Evolutionary conservation across 768 basidiomycete species (phyloP), one percentile per base, ranked within the genome.

Genomic region (Kwoniella sp.): DNA sequence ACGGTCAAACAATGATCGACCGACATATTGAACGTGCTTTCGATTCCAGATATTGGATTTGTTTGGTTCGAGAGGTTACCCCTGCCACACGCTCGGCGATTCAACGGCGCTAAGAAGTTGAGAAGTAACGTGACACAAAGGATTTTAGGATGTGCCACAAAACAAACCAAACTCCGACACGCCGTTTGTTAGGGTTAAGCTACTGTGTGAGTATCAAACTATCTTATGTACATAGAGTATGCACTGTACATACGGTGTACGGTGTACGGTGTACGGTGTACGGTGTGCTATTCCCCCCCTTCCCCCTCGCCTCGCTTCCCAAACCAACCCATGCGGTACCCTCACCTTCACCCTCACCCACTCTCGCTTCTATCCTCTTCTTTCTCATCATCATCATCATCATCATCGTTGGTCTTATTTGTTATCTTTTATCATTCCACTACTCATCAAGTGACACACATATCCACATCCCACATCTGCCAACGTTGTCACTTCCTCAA

Each of bases 341-440:
- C 15, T 30, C 36, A 22, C 54, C 19, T 29, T 26, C 25, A 36
- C 46, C 63, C 46, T 26, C 30, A 26, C 40, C 33, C 50, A 48
- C 54, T 56, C 52, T 40, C 22, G 33, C 19, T 56, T 49, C 64
- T 27, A 22, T 58, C 36, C 49, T 58, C 50, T 55, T 30, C 46
- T 55, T 48, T 64, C 57, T 56, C 44, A 55, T 55, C 65, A 21
- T 61, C 29, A 54, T 47, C 50, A 59, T 25, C 25, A 44, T 44
- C 33, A 13, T 33, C 33, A 33, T 33, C 13, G 7, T 13, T 6
- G 13, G 33, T 33, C 13, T 10, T 19, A 33, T 13, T 33, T 33
- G 33, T 44, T 44, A 44, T 44, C 40, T 44, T 10, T 10, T 44
- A 44, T 50, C 27, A 40, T 58, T 25, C 54, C 30, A 17, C 22